A percentile compares a stretch with the other conserved stretches of the same genome.
Evolutionary conservation across 2,329 filamentous ascomycete species (phyloP).

Genomic region (Epichloe festucae): DNA sequence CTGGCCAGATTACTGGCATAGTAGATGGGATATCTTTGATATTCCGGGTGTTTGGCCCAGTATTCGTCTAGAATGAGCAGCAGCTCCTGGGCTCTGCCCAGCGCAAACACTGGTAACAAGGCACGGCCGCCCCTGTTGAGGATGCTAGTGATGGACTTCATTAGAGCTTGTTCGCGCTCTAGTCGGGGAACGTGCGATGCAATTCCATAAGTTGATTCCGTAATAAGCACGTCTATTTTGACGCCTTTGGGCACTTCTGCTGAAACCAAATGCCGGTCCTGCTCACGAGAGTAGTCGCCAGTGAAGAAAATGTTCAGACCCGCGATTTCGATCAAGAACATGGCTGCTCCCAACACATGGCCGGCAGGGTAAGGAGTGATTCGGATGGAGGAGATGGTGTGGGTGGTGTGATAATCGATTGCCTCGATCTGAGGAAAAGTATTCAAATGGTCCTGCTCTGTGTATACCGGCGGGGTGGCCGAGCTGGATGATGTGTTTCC

Average conservation of each 20-base stretch:
- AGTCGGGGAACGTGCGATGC: slow-evolving; percentile 83
- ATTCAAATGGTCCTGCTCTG: slow-evolving; percentile 85
- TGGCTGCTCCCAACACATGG: slow-evolving; percentile 94
- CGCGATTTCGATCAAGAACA: slow-evolving; percentile 96
- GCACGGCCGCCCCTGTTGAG: slow-evolving; percentile 86
- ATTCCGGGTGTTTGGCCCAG: slow-evolving; percentile 81
- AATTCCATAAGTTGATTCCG: slow-evolving; percentile 93
- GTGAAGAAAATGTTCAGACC: slow-evolving; percentile 96
- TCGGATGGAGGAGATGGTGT: slow-evolving; percentile 89
- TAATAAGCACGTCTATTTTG: slow-evolving; percentile 93
- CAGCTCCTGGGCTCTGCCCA: slow-evolving; percentile 87
- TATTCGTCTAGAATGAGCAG: slow-evolving; percentile 94
- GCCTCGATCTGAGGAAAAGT: slow-evolving; percentile 93
- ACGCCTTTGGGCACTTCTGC: slow-evolving; percentile 79
- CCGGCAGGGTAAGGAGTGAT: slow-evolving; percentile 96
- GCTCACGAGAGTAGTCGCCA: slow-evolving; percentile 91
- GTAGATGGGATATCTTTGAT: slow-evolving; percentile 87
- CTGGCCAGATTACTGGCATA: slow-evolving; percentile 91
- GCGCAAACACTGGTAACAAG: slow-evolving; percentile 87
- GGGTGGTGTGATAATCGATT: slow-evolving; percentile 96
- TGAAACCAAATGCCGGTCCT: slow-evolving; percentile 89
- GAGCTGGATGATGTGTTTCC: slow-evolving; percentile 54
- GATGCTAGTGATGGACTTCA: slow-evolving; percentile 88
- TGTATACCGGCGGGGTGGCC: slow-evolving; percentile 70
- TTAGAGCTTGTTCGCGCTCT: slow-evolving; percentile 83